These are phyloP conservation scores for Bonia amplexicaulis DNA, from an alignment of 176 grass and related monocot species.

Conservation along the genomic window DNA sequence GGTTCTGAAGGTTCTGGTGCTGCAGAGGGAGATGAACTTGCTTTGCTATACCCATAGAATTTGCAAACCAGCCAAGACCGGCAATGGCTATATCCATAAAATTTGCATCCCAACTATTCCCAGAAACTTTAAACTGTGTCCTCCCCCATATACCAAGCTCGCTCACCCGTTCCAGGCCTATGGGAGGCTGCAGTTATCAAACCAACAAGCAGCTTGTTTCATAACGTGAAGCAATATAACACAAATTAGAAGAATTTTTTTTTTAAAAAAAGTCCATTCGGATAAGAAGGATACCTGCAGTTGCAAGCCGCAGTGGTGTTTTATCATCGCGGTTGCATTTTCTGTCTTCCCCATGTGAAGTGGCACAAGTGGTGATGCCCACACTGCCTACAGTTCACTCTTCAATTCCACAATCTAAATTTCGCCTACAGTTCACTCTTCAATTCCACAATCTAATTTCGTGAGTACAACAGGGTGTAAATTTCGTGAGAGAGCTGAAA, in stretches of 20 bases:
- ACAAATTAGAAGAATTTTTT: not conserved
- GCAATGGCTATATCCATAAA: constrained; percentile 70
- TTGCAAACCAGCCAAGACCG: constrained; percentile 80
- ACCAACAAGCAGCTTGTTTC: not conserved
- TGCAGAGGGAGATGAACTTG: not conserved
- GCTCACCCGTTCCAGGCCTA: constrained; percentile 46
- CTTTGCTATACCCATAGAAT: constrained; percentile 58
- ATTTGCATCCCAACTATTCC: constrained; percentile 71
- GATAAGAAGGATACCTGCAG: constrained; percentile 53
- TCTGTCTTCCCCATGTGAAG: constrained; percentile 94
- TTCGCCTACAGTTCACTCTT: constrained; percentile 61
- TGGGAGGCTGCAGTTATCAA: constrained; percentile 64
- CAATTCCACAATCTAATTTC: too few species aligned
- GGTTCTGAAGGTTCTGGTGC: not conserved
- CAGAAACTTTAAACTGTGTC: constrained; percentile 53
- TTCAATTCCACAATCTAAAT: too few species aligned
- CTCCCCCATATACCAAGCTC: constrained; percentile 81
- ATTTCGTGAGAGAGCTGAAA: not conserved
- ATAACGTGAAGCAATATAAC: not conserved
- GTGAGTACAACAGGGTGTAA: not conserved
- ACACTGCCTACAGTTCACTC: constrained; percentile 64
- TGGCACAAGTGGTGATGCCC: constrained; percentile 76
- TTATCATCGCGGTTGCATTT: constrained; percentile 47
- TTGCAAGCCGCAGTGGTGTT: constrained; percentile 70
- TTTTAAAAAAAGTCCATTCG: not conserved